Evolutionary conservation across 495 filamentous ascomycete genomes (phyloP), one percentile per base, ranked within the genome.

Genomic region (Chaetomidium leptoderma): DNA sequence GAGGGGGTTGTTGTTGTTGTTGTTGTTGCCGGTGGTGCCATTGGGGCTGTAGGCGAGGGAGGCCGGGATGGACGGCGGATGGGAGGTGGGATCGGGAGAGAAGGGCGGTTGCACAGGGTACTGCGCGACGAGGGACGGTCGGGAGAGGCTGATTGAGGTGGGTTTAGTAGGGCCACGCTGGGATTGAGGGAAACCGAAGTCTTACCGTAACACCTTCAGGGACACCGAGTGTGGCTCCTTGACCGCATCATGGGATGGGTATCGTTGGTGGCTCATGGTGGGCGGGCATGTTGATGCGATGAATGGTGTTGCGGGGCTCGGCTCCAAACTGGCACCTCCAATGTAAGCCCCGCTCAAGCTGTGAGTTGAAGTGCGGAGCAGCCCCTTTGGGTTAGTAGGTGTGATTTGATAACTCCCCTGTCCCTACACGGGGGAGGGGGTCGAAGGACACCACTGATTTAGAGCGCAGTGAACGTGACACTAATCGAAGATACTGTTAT

Each of bases 161-260:
- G 21, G n/a, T 52, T 59, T 50, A 63, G 48, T 21, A 23, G 17
- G 26, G 19, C 44, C 16, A 4, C 4, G 36, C 6, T n/a, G 7
- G n/a, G 16, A n/a, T 30, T 7, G 26, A 27, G 43, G 6, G 8
- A 16, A 16, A 21, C 0, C 6, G 39, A 3, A 8, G 39, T n/a
- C 66, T 50, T 76, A 84, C 83, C 85, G 72, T 19, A 89, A 74
- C 11, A 89, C 91, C 79, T 96, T 97, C 26, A 97, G 71, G 53
- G 89, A 95, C 35, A 97, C 82, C 14, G 85, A 81, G 74, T 97
- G 91, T 19, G 89, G 86, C 64, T 89, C 89, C 67, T 90, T 91
- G 32, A 81, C 76, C 42, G 77, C 68, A 45, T 78, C 80, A 48
- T 90, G 84, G 44, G 77, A 76, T 29, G 74, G 69, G 45, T 74